A percentile compares a stretch with the other conserved stretches of the same genome.
Evolutionary conservation across 2,329 filamentous ascomycete genomes (phyloP).

Genomic region (Aspergillus calidoustus): DNA sequence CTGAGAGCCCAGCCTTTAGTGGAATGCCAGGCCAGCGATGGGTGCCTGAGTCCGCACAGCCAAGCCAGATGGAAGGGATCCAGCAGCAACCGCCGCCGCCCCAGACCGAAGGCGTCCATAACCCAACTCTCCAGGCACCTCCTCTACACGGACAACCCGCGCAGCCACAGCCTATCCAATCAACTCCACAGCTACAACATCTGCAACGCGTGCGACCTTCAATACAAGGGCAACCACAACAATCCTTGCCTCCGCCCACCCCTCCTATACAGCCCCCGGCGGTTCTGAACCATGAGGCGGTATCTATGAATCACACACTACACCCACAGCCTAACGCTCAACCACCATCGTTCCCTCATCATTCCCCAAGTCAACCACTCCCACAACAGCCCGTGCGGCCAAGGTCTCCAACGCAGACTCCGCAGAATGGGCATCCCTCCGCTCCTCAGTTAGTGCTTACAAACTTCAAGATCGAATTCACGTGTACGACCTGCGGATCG

Average conservation of each 20-base stretch:
- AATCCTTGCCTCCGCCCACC: slow-evolving; percentile 9
- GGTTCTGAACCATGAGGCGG: slow-evolving; percentile 29
- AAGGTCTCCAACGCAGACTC: slow-evolving; percentile 31
- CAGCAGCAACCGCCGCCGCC: slow-evolving; percentile 7
- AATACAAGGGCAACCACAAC: slow-evolving; percentile 18
- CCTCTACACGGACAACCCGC: slow-evolving; percentile 28
- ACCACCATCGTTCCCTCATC: slow-evolving; percentile 29
- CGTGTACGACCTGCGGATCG: slow-evolving; percentile 43
- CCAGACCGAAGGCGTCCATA: slow-evolving; percentile 28
- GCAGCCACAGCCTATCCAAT: slow-evolving; percentile 13
- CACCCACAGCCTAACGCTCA: slow-evolving; percentile 30
- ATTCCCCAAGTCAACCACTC: slow-evolving; percentile 25
- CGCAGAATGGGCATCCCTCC: slow-evolving; percentile 30
- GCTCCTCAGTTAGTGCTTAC: slow-evolving; percentile 38
- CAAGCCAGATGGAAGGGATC: slow-evolving; percentile 35
- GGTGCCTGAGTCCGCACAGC: slow-evolving; percentile 36
- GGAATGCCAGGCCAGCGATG: slow-evolving; percentile 38
- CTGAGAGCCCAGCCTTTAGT: slow-evolving; percentile 32
- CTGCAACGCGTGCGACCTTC: slow-evolving; percentile 23
- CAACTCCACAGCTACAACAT: slow-evolving; percentile 16
- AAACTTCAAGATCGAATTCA: slow-evolving; percentile 48
- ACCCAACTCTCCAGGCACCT: slow-evolving; percentile 24
- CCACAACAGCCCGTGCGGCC: slow-evolving; percentile 26
- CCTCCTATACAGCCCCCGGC: slow-evolving; percentile 23
- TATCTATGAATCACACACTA: slow-evolving; percentile 27